A percentile compares a stretch with the other conserved stretches of the same genome.
Evolutionary conservation across 2,329 filamentous ascomycete species (phyloP).

Genomic region (Leptodontidium sp.): DNA sequence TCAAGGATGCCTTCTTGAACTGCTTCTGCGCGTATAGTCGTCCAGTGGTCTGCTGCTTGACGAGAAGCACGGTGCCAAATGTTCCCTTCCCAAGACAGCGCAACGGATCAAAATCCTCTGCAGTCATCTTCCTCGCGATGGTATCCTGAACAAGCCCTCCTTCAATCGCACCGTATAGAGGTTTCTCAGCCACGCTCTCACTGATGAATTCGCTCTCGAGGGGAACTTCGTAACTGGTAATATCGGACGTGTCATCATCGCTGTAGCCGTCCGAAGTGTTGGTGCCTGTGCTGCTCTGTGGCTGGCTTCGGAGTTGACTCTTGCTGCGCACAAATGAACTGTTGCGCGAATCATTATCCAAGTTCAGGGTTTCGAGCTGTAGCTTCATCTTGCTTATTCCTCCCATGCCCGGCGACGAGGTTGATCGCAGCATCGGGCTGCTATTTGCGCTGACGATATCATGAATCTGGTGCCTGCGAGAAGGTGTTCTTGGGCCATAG

Average conservation of each 20-base stretch:
- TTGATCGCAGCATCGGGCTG: conserved; percentile 65
- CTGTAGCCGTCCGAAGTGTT: conserved; percentile 53
- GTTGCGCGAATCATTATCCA: conserved; percentile 63
- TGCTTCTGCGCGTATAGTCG: conserved; percentile 97
- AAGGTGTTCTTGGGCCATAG: conserved; percentile 52
- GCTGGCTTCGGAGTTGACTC: conserved; percentile 67
- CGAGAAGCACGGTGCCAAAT: conserved; percentile 92
- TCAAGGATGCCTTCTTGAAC: conserved; percentile 95
- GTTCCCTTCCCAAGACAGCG: conserved; percentile 96
- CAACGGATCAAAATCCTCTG: conserved; percentile 87
- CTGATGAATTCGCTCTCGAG: conserved; percentile 88
- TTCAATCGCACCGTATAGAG: conserved; percentile 56
- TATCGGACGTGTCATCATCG: conserved; percentile 72
- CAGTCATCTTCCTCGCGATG: conserved; percentile 79
- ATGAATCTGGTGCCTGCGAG: conserved; percentile 46
- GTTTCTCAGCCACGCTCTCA: conserved; percentile 58
- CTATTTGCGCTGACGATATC: conserved; percentile 63
- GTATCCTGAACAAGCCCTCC: conserved; percentile 60
- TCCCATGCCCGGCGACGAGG: conserved; percentile 59
- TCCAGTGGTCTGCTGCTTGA: conserved; percentile 88
- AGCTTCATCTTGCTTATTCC: conserved; percentile 85
- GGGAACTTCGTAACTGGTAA: conserved; percentile 84
- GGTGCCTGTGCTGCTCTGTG: conserved; percentile 52
- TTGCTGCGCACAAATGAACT: conserved; percentile 64
- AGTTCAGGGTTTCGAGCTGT: conserved; percentile 80